These are phyloP conservation scores for Croton laevigatus DNA, from an alignment of 441 rosid genomes.

Conservation along the genomic window DNA sequence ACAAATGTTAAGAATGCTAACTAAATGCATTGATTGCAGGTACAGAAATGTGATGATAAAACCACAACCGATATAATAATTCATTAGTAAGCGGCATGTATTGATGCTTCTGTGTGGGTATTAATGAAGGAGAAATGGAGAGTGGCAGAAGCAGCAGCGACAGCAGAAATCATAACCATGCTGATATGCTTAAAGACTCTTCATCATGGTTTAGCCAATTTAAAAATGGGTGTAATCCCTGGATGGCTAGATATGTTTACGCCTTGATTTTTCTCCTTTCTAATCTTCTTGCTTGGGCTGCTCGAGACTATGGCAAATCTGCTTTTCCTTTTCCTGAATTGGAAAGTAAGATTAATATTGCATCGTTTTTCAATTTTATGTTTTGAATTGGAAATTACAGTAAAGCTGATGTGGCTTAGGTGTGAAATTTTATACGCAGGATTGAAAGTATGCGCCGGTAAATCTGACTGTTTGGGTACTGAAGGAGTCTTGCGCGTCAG, in stretches of 20 bases:
- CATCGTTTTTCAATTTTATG: neutral
- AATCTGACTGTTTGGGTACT: slow-evolving; percentile 71
- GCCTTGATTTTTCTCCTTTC: slow-evolving; percentile 76
- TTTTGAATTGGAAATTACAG: neutral
- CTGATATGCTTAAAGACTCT: slow-evolving; percentile 35
- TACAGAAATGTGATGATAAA: slow-evolving; percentile 1
- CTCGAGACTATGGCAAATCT: slow-evolving; percentile 70
- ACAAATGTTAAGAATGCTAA: neutral
- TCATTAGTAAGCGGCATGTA: too few relatives aligned
- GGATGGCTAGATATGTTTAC: slow-evolving; percentile 94
- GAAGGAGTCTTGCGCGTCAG: slow-evolving; percentile 94
- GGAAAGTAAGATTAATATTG: slow-evolving; percentile 50
- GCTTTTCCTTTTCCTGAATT: slow-evolving; percentile 57
- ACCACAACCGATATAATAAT: too few relatives aligned
- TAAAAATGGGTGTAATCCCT: slow-evolving; percentile 74
- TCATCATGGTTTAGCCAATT: slow-evolving; percentile 88
- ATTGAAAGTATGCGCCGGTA: slow-evolving; percentile 66
- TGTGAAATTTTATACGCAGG: slow-evolving; percentile 43
- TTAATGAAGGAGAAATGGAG: slow-evolving; percentile 50
- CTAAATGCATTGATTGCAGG: slow-evolving; percentile 15
- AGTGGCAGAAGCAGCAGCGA: slow-evolving; percentile 35
- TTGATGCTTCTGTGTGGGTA: slow-evolving; percentile 14
- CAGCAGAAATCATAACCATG: slow-evolving; percentile 35
- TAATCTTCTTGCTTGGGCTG: slow-evolving; percentile 87
- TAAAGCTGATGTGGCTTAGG: slow-evolving; percentile 8